Percentiles rank a stretch among this genome's conserved stretches.
These are phyloP conservation scores for Aspergillus avenaceus DNA, from an alignment of 495 filamentous ascomycete species.

Conservation along the genomic window DNA sequence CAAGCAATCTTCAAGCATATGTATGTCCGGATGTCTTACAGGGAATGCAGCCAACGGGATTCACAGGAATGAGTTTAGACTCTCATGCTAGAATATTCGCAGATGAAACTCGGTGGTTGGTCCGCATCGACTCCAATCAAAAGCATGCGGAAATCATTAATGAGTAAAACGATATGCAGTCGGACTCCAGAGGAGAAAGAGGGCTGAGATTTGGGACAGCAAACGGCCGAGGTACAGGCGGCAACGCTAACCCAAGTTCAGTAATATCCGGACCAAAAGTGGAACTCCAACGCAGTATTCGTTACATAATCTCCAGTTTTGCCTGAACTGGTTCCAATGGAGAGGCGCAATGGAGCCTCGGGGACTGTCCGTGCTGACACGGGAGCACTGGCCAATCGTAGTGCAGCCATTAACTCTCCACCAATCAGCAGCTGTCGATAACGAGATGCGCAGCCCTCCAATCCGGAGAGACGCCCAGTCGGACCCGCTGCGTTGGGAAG, in stretches of 20 bases:
- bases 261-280: neutral
- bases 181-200: too few species aligned
- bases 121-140: neutral
- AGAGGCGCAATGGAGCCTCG: too few species aligned
- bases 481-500: slow-evolving; percentile 9
- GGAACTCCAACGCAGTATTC: neutral
- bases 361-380: slow-evolving; percentile 16
- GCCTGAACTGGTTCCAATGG: too few species aligned
- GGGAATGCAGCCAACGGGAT: neutral
- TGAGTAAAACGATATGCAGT: too few species aligned
- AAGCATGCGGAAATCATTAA: neutral
- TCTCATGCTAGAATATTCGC: slow-evolving; percentile 1
- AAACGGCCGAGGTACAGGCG: slow-evolving; percentile 6
- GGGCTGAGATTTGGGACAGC: neutral
- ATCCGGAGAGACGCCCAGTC: slow-evolving; percentile 9
- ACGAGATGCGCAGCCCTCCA: slow-evolving; percentile 12
- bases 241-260: neutral
- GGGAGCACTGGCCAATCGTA: slow-evolving; percentile 14
- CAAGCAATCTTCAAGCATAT: neutral
- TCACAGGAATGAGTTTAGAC: slow-evolving; percentile 3
- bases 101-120: neutral
- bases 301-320: slow-evolving; percentile 13
- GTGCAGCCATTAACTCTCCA: neutral
- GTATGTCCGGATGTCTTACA: slow-evolving; percentile 10
- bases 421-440: slow-evolving; percentile 18